Conservation (phyloP, 2,329 filamentous ascomycete species). For the Rutstroemia sp. region DNA sequence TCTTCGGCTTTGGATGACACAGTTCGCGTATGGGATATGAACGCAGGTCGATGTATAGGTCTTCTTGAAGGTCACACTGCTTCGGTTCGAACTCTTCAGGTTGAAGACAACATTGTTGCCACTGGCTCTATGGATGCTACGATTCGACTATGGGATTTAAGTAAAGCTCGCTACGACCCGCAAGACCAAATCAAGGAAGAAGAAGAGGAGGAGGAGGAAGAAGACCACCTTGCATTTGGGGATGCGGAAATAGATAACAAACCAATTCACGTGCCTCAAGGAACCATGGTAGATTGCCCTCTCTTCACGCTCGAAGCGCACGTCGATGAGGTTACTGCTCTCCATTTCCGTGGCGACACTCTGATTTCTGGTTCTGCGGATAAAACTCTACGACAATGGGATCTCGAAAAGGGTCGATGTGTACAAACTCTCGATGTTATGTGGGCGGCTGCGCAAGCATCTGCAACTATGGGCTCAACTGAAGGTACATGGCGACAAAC, state of each 20-base stretch:
- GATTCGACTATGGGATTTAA: conserved; percentile 91
- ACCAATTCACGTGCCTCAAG: conserved; percentile 61
- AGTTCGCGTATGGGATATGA: conserved; percentile 93
- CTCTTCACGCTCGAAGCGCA: conserved; percentile 86
- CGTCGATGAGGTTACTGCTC: conserved; percentile 86
- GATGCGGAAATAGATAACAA: conserved; percentile 63
- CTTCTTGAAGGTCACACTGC: conserved; percentile 89
- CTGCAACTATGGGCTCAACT: conserved; percentile 55
- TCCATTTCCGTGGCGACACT: conserved; percentile 83
- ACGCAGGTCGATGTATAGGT: conserved; percentile 85
- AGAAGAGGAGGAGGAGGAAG: conserved; percentile 51
- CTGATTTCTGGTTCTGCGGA: conserved; percentile 94
- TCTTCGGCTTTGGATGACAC: conserved; percentile 89
- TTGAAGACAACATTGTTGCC: conserved; percentile 91
- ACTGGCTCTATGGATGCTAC: conserved; percentile 94
- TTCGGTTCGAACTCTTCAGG: conserved; percentile 84
- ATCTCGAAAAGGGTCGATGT: conserved; percentile 92
- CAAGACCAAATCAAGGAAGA: conserved; percentile 46
- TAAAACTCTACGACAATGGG: conserved; percentile 97
- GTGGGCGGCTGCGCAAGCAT: conserved; percentile 92
- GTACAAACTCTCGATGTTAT: conserved; percentile 96
- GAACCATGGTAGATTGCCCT: conserved; percentile 82
- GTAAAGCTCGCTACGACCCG: conserved; percentile 76
- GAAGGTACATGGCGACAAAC: conserved; percentile 65
- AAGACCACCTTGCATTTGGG: conserved; percentile 65